phyloP scores from a whole-genome alignment of 208 protist species.

The Leishmania tarentolae region DNA sequence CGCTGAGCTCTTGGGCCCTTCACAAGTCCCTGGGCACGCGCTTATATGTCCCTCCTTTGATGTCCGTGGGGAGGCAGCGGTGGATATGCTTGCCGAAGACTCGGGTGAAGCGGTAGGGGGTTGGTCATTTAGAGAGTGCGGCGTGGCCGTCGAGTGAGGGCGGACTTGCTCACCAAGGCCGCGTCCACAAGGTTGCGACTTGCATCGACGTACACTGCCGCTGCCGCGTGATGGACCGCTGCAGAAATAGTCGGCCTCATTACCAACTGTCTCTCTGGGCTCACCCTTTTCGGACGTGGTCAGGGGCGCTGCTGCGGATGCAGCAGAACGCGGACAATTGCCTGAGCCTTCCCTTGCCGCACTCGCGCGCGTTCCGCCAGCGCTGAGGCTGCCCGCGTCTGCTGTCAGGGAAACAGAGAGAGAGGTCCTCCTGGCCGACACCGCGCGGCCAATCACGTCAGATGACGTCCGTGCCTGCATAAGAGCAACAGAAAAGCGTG shows the following conservation, averaged over 20 bases:
- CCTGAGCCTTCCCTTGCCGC: neutral
- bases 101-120: neutral
- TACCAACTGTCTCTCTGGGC: neutral
- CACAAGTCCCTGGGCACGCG: neutral
- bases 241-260: neutral
- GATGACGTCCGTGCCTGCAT: conserved; percentile 1
- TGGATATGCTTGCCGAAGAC: neutral
- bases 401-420: neutral
- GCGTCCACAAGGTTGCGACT: neutral
- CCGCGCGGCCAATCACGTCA: neutral
- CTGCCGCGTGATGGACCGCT: neutral
- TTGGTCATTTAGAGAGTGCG: neutral
- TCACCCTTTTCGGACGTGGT: neutral
- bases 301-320: neutral
- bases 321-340: too few species aligned
- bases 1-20: neutral
- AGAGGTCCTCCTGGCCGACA: neutral
- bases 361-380: neutral
- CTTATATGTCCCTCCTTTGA: neutral
- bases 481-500: neutral
- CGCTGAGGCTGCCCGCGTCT: neutral
- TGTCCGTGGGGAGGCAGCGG: neutral
- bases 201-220: neutral
- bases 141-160: neutral
- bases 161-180: neutral